These are phyloP conservation scores for Orychophragmus violaceus DNA, from an alignment of 345 rosid genomes.

Conservation along the genomic window DNA sequence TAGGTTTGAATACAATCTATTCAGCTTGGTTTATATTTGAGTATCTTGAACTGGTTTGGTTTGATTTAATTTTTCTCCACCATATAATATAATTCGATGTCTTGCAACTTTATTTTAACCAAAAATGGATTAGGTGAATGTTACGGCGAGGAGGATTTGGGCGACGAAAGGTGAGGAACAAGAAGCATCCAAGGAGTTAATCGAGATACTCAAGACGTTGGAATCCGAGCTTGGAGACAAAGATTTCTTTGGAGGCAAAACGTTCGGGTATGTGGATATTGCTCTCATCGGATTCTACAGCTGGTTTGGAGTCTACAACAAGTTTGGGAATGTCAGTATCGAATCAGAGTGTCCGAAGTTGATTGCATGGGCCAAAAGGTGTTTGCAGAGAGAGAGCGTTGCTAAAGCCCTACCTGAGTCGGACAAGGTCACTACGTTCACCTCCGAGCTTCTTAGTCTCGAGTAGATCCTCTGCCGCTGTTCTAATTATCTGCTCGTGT, in stretches of 20 bases:
- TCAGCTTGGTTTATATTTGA: not conserved
- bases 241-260: constrained; percentile 2
- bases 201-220: constrained; percentile 12
- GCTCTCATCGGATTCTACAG: constrained; percentile 9
- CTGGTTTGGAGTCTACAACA: constrained; percentile 13
- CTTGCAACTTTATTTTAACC: not conserved
- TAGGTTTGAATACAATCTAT: no score
- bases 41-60: not conserved
- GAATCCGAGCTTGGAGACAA: constrained; percentile 21
- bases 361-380: constrained; percentile 11
- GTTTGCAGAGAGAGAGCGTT: constrained; percentile 11
- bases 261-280: constrained; percentile 22
- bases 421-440: not conserved
- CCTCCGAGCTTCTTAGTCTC: not conserved
- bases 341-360: constrained; percentile 5
- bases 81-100: not conserved
- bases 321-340: constrained; percentile 4
- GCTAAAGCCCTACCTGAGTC: constrained; percentile 1
- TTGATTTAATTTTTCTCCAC: not conserved
- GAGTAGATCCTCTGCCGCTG: not conserved
- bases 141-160: constrained; percentile 7
- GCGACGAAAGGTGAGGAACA: constrained; percentile 13
- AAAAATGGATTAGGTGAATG: constrained; percentile 10
- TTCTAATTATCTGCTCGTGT: not conserved
- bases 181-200: constrained; percentile 21